phyloP scores from a whole-genome alignment of 2,329 filamentous ascomycete genomes.

The Alternaria panax region DNA sequence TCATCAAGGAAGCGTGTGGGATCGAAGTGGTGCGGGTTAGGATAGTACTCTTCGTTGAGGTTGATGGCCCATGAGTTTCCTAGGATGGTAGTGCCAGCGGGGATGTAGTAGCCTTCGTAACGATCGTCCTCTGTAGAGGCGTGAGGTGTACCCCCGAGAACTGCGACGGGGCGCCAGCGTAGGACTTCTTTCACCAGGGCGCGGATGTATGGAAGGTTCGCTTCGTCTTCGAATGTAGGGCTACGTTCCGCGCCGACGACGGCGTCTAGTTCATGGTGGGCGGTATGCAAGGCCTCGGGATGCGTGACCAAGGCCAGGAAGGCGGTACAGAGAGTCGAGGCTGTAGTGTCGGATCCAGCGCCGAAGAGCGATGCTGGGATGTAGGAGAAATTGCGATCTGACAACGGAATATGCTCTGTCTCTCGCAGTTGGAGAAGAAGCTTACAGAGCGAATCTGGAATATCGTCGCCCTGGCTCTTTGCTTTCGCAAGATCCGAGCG shows the following conservation, averaged over 20 bases:
- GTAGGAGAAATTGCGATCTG: slow-evolving; percentile 54
- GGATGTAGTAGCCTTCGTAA: slow-evolving; percentile 60
- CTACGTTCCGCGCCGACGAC: slow-evolving; percentile 42
- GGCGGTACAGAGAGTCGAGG: slow-evolving; percentile 57
- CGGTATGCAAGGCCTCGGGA: slow-evolving; percentile 53
- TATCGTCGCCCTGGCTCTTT: slow-evolving; percentile 39
- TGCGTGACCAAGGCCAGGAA: slow-evolving; percentile 59
- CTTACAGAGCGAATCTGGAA: slow-evolving; percentile 56
- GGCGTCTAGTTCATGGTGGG: slow-evolving; percentile 53
- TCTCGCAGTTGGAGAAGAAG: slow-evolving; percentile 53
- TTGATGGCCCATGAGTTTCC: slow-evolving; percentile 57
- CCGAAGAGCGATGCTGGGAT: slow-evolving; percentile 57
- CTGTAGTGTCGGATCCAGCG: slow-evolving; percentile 61
- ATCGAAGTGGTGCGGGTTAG: slow-evolving; percentile 50
- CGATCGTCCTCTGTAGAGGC: slow-evolving; percentile 58
- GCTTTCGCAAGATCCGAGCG: slow-evolving; percentile 50
- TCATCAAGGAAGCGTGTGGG: slow-evolving; percentile 51
- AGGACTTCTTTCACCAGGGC: slow-evolving; percentile 50
- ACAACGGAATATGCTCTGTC: slow-evolving; percentile 51
- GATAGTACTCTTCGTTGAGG: slow-evolving; percentile 52
- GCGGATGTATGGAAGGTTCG: slow-evolving; percentile 49
- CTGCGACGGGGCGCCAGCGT: slow-evolving; percentile 51
- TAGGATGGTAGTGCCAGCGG: slow-evolving; percentile 57
- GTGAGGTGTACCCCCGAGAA: slow-evolving; percentile 57
- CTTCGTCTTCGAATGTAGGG: slow-evolving; percentile 50